Evolutionary conservation across 345 rosid genomes (phyloP).

Genomic region (Bruguiera sexangula): DNA sequence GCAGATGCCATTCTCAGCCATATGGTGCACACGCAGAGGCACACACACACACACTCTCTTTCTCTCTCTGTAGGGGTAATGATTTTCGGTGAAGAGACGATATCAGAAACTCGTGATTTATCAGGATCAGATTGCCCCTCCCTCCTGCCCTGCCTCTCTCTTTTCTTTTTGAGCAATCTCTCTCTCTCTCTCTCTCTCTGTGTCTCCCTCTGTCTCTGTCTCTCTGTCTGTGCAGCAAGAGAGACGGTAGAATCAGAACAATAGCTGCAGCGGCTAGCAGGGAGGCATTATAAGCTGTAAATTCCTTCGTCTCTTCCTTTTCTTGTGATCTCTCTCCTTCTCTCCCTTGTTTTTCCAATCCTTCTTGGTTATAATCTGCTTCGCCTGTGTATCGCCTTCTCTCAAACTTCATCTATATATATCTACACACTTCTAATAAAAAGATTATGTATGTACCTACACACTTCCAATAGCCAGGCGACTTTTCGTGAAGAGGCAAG

Average conservation of each 20-base stretch:
- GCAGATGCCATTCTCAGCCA: too few species aligned
- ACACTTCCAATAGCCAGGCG: background rate
- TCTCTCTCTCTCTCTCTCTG: background rate
- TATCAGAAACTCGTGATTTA: conserved; percentile 48
- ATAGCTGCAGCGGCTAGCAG: conserved; percentile 20
- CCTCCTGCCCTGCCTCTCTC: background rate
- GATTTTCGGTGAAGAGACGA: conserved; percentile 28
- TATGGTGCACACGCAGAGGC: background rate
- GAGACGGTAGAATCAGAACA: conserved; percentile 14
- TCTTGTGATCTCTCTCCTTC: conserved; percentile 37
- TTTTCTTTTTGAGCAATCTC: background rate
- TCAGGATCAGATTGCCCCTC: conserved; percentile 2
- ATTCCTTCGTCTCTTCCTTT: conserved; percentile 35
- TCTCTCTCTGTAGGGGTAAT: conserved; percentile 26
- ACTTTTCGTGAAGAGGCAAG: background rate
- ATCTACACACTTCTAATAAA: conserved; percentile 14
- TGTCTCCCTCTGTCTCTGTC: conserved; percentile 2
- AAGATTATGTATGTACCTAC: background rate
- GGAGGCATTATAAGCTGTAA: conserved; percentile 18
- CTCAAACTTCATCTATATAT: background rate
- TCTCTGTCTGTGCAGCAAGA: conserved; percentile 2
- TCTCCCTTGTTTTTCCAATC: background rate
- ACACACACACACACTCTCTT: background rate
- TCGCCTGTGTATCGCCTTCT: background rate
- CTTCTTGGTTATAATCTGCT: background rate